phyloP scores from a whole-genome alignment of 2,329 filamentous ascomycete species.

The Aureobasidium sp. region DNA sequence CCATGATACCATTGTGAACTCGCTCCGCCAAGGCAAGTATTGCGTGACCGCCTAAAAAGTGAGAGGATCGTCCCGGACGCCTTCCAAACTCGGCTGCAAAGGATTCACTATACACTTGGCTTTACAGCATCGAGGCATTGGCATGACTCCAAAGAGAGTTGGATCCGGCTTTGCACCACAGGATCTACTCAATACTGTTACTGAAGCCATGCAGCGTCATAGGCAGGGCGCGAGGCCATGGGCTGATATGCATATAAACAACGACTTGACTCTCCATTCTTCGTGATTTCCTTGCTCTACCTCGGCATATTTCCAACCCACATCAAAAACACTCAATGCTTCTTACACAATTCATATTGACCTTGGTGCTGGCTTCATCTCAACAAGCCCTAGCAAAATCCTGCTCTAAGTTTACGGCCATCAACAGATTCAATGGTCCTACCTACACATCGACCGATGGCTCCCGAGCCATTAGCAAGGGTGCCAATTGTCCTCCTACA shows the following conservation, averaged over 20 bases:
- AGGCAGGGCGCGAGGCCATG: background rate
- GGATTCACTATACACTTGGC: background rate
- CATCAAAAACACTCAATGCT: background rate
- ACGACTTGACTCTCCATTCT: background rate
- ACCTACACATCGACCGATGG: background rate
- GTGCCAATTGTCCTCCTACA: background rate
- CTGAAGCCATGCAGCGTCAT: background rate
- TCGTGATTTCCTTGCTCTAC: background rate
- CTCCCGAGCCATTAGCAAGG: background rate
- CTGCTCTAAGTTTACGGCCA: background rate
- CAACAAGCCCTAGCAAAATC: background rate
- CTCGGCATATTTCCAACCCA: background rate
- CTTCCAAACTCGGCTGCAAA: background rate
- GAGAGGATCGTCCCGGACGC: background rate
- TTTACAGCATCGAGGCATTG: background rate
- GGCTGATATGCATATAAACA: background rate
- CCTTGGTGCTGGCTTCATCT: background rate
- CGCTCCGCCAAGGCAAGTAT: background rate
- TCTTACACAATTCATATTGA: background rate
- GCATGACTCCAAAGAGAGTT: background rate
- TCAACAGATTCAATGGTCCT: background rate
- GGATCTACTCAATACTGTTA: background rate
- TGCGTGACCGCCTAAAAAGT: background rate
- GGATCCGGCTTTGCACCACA: background rate
- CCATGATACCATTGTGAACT: background rate